These are phyloP conservation scores for Thuja plicata DNA, from an alignment of 83 land plant species.

Conservation along the genomic window DNA sequence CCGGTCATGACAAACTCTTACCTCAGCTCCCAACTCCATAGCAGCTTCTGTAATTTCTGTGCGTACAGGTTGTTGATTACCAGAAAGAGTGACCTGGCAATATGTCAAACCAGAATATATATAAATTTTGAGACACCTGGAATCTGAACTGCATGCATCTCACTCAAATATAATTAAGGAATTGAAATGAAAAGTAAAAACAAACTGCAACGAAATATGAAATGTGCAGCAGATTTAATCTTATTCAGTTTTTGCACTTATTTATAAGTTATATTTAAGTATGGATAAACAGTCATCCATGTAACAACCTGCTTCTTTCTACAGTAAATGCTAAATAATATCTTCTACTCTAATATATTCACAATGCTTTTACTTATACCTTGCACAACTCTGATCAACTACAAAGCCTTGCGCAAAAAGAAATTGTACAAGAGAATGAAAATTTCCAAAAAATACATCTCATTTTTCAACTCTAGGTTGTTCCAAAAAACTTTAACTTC, in stretches of 20 bases:
- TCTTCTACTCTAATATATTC: not conserved
- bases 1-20: conserved; percentile 20
- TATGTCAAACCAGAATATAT: conserved; percentile 6
- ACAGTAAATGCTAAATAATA: not conserved
- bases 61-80: conserved; percentile 93
- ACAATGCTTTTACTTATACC: not conserved
- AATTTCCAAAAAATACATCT: not conserved
- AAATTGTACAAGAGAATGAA: not conserved
- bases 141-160: conserved; percentile 3
- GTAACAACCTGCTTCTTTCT: not conserved
- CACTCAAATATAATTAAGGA: not conserved
- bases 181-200: not conserved
- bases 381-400: not conserved
- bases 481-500: not conserved
- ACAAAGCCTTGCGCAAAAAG: not conserved
- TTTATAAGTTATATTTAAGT: not conserved
- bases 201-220: not conserved
- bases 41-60: conserved; percentile 96
- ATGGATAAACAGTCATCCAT: not conserved
- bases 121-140: not conserved
- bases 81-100: conserved; percentile 84
- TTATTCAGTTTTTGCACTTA: not conserved
- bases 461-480: not conserved
- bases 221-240: not conserved
- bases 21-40: conserved; percentile 95